These are phyloP conservation scores for Datura wrightii DNA, from an alignment of 257 asterid genomes.

Conservation along the genomic window DNA sequence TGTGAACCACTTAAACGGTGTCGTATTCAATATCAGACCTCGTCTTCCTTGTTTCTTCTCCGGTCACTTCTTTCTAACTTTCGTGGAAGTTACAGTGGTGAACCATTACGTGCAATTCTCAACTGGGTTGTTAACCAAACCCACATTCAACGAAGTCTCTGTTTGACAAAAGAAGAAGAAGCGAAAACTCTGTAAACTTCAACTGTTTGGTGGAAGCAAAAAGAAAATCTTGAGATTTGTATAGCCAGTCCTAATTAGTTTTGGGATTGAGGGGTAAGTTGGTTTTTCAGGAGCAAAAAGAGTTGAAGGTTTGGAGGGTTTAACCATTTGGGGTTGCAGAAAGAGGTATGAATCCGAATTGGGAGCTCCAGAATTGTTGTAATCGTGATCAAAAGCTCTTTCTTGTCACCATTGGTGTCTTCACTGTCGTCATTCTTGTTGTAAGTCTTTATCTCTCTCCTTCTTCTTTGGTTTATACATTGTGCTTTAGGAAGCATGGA, in stretches of 20 bases:
- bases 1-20: neutral
- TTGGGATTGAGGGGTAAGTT: neutral
- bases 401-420: constrained; percentile 69
- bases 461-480: neutral
- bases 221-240: neutral
- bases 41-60: neutral
- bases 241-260: neutral
- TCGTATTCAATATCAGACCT: neutral
- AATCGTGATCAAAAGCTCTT: constrained; percentile 64
- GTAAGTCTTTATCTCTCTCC: constrained; percentile 43
- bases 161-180: neutral
- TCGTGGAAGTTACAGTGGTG: neutral
- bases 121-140: neutral
- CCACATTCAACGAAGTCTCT: neutral
- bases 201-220: neutral
- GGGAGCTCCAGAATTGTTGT: constrained; percentile 76
- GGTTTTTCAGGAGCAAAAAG: neutral
- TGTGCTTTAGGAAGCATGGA: neutral
- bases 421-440: constrained; percentile 66
- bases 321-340: constrained; percentile 9
- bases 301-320: constrained; percentile 15
- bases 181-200: neutral
- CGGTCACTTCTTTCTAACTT: neutral
- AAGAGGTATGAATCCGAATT: constrained; percentile 61
- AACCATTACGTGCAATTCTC: neutral